Percentiles rank a stretch among this genome's conserved stretches.
Evolutionary conservation across 768 basidiomycete species (phyloP).

Genomic region (Tricholoma bakamatsutake): DNA sequence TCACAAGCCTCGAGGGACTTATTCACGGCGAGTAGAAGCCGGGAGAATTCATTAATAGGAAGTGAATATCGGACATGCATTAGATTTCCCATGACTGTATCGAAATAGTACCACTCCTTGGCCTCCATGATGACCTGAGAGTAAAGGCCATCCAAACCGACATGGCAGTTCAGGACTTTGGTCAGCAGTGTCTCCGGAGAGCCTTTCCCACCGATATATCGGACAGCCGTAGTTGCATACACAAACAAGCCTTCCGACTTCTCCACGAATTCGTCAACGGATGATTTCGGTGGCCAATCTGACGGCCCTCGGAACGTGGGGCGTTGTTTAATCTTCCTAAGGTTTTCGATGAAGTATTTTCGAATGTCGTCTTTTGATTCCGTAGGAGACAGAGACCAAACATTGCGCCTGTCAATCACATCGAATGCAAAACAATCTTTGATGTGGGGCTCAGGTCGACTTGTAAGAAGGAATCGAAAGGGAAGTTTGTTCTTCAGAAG

Average conservation of each 20-base stretch:
- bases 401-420: not conserved
- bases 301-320: not conserved
- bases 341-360: not conserved
- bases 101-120: not conserved
- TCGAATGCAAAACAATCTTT: not conserved
- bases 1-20: not conserved
- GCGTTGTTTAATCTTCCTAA: not conserved
- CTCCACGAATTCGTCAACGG: not conserved
- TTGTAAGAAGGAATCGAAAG: not conserved
- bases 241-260: too few species aligned
- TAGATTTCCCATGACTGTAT: conserved; percentile 1
- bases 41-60: not conserved
- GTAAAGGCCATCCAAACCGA: conserved; percentile 4
- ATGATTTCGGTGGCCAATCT: not conserved
- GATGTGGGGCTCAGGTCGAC: not conserved
- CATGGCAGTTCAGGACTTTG: conserved; percentile 1
- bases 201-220: too few species aligned
- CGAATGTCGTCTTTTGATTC: not conserved
- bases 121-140: conserved; percentile 2
- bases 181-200: too few species aligned
- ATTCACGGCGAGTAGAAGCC: not conserved
- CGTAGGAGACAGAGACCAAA: not conserved
- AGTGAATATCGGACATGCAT: conserved; percentile 6
- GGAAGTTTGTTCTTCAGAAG: too few species aligned
- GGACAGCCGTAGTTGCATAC: not conserved